phyloP scores from a whole-genome alignment of 352 stramenopile species.

The Pythium myriotylum region DNA sequence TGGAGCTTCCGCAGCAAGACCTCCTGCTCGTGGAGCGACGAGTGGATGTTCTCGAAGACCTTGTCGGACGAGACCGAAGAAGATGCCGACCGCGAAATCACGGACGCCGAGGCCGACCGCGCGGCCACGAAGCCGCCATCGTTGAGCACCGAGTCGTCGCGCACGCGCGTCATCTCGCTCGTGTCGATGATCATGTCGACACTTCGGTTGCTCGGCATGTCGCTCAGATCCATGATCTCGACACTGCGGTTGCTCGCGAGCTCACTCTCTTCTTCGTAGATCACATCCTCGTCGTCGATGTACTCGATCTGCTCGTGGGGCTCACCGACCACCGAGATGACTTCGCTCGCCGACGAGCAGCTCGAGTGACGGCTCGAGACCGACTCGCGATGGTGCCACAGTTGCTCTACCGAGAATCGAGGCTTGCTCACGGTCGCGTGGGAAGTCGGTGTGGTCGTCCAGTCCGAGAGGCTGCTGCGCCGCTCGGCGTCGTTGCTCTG shows the following conservation, averaged over 20 bases:
- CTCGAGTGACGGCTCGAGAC: not conserved
- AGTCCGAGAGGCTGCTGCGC: slow-evolving; percentile 8
- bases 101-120: not conserved
- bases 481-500: not conserved
- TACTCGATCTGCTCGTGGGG: slow-evolving; percentile 12
- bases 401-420: slow-evolving; percentile 6
- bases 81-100: not conserved
- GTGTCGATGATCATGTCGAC: slow-evolving; percentile 19
- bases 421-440: not conserved
- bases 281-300: slow-evolving; percentile 20
- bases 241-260: slow-evolving; percentile 4
- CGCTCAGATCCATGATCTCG: not conserved
- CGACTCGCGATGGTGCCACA: slow-evolving; percentile 3
- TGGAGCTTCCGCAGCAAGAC: slow-evolving; percentile 12
- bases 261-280: slow-evolving; percentile 15
- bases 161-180: slow-evolving; percentile 21
- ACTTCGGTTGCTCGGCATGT: slow-evolving; percentile 1
- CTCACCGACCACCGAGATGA: slow-evolving; percentile 4
- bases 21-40: slow-evolving; percentile 19
- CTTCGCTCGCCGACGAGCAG: slow-evolving; percentile 5
- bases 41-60: slow-evolving; percentile 14
- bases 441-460: slow-evolving; percentile 2
- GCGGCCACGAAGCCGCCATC: not conserved
- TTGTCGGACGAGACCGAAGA: slow-evolving; percentile 6
- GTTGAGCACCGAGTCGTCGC: slow-evolving; percentile 1